These are phyloP conservation scores for Pyrenophora graminea DNA, from an alignment of 2,329 filamentous ascomycete species.

Conservation along the genomic window DNA sequence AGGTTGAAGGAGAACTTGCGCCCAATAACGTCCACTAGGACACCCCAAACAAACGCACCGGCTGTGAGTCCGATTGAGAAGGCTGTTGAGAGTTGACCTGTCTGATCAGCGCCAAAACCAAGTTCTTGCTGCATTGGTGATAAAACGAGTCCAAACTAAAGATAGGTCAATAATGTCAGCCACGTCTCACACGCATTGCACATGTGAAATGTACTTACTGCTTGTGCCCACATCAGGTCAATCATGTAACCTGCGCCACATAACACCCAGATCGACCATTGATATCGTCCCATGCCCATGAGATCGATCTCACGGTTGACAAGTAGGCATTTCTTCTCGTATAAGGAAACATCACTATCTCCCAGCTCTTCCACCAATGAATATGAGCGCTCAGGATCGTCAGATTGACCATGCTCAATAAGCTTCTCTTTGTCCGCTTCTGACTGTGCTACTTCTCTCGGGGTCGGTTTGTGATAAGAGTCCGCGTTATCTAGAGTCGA, in stretches of 20 bases:
- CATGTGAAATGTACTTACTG: constrained; percentile 17
- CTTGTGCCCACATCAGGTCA: constrained; percentile 63
- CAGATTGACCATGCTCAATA: not conserved
- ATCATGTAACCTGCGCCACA: constrained; percentile 62
- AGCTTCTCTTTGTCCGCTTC: constrained; percentile 4
- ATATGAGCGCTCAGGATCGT: constrained; percentile 4
- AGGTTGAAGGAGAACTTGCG: constrained; percentile 62
- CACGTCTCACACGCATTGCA: no score
- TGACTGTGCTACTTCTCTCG: not conserved
- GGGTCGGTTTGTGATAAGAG: not conserved
- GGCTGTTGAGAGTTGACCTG: constrained; percentile 59
- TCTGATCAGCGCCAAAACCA: constrained; percentile 52
- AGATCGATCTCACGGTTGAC: constrained; percentile 56
- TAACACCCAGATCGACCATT: constrained; percentile 58
- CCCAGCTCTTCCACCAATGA: constrained; percentile 12
- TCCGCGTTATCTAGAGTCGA: constrained; percentile 7
- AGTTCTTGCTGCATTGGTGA: constrained; percentile 61
- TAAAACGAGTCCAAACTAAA: constrained; percentile 56
- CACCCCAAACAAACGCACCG: constrained; percentile 61
- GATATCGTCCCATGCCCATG: constrained; percentile 59
- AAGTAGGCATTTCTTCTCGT: constrained; percentile 52
- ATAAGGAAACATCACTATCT: constrained; percentile 32
- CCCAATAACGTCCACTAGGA: constrained; percentile 60
- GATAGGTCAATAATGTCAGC: no score
- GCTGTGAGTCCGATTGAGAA: constrained; percentile 61